Conservation (phyloP, 2,329 filamentous ascomycete genomes). For the Alternaria gaisen region DNA sequence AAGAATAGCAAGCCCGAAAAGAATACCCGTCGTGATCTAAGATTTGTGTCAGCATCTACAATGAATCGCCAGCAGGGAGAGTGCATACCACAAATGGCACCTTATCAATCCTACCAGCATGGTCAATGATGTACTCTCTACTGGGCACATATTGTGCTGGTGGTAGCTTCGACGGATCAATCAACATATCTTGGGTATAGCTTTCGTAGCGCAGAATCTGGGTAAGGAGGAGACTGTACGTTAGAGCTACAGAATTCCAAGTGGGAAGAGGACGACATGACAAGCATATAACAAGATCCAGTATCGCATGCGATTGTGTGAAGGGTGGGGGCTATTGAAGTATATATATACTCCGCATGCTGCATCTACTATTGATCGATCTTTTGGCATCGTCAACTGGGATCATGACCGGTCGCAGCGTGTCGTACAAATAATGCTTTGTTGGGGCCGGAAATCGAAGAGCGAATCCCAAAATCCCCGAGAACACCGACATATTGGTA, state of each 20-base stretch:
- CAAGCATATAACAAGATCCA: background rate
- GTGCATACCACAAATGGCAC: slow-evolving; percentile 3
- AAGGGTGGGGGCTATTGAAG: background rate
- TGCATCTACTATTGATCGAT: background rate
- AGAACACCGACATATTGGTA: background rate
- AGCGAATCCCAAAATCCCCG: background rate
- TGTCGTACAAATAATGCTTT: background rate
- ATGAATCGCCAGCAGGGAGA: background rate
- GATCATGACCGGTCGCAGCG: background rate
- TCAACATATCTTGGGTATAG: background rate
- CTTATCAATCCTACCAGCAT: slow-evolving; percentile 7
- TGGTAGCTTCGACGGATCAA: slow-evolving; percentile 5
- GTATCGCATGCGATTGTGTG: background rate
- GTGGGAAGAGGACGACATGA: background rate
- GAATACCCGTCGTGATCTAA: slow-evolving; percentile 1
- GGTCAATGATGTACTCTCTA: slow-evolving; percentile 1
- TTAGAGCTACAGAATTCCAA: background rate
- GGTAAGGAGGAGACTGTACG: background rate
- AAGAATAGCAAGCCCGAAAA: slow-evolving; percentile 4
- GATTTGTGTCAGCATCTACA: background rate
- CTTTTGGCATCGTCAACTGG: background rate
- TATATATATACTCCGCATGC: background rate
- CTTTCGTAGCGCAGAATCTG: background rate
- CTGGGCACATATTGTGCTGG: slow-evolving; percentile 5
- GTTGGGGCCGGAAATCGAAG: background rate